Evolutionary conservation across 169 alveolate genomes (phyloP).

Genomic region (Eimeria falciformis): DNA sequence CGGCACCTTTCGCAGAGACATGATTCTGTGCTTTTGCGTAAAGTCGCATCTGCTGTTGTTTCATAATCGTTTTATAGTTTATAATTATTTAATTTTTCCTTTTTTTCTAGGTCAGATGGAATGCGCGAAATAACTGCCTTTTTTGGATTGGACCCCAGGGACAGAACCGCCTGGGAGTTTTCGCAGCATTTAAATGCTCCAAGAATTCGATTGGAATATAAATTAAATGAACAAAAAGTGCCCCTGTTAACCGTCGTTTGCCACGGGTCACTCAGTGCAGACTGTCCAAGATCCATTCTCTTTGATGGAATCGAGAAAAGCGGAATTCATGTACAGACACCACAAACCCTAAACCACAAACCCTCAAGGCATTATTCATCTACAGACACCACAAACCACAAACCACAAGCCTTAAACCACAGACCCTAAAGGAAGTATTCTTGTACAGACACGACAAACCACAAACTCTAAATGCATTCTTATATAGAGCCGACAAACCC

Average conservation of each 20-base stretch:
- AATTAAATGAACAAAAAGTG: too few species aligned
- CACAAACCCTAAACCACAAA: too few species aligned
- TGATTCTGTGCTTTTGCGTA: too few species aligned
- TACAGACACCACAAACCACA: not conserved
- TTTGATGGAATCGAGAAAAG: not conserved
- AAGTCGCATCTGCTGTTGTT: too few species aligned
- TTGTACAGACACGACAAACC: not conserved
- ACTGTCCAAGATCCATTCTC: too few species aligned
- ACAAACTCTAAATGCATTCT: conserved; percentile 8
- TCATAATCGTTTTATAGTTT: too few species aligned
- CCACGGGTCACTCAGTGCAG: too few species aligned
- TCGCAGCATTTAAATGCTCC: not conserved
- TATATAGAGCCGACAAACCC: too few species aligned
- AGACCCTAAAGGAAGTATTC: not conserved
- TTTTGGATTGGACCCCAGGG: not conserved
- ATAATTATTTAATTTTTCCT: not conserved
- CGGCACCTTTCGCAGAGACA: too few species aligned
- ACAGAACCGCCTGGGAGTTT: not conserved
- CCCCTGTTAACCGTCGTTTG: too few species aligned
- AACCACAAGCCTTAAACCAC: not conserved
- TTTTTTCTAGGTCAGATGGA: not conserved
- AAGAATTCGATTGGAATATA: not conserved
- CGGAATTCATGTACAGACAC: not conserved
- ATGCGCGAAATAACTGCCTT: not conserved
- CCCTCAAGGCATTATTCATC: too few species aligned